Evolutionary conservation across 2,329 filamentous ascomycete species (phyloP).

Genomic region (Geosmithia flava): DNA sequence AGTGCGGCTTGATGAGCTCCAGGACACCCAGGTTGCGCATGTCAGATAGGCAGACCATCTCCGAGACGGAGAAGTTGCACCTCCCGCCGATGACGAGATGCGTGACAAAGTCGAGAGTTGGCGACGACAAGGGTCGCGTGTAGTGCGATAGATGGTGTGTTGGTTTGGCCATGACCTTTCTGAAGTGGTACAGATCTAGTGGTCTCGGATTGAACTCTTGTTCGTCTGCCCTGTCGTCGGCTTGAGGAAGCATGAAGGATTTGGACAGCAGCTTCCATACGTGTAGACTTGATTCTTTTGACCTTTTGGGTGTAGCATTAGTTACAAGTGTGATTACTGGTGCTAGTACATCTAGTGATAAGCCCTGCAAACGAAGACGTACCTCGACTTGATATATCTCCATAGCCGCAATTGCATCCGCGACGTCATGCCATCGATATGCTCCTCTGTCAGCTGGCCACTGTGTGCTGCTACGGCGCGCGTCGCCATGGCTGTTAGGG

Average conservation of each 20-base stretch:
- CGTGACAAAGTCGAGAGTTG: constrained; percentile 23
- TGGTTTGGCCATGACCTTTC: constrained; percentile 25
- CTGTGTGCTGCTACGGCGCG: constrained; percentile 23
- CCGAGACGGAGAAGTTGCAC: constrained; percentile 19
- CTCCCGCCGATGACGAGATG: constrained; percentile 25
- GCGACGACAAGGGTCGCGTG: constrained; percentile 21
- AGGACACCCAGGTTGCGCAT: constrained; percentile 34
- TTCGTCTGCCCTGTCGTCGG: constrained; percentile 5
- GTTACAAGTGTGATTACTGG: neutral
- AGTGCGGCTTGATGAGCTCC: constrained; percentile 32
- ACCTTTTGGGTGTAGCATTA: neutral
- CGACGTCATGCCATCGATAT: constrained; percentile 20
- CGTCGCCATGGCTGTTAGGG: constrained; percentile 25
- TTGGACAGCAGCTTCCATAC: constrained; percentile 27
- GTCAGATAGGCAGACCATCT: constrained; percentile 25
- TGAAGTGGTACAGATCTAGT: constrained; percentile 23
- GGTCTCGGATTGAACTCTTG: constrained; percentile 17
- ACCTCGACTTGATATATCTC: constrained; percentile 26
- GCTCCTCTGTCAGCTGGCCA: constrained; percentile 16
- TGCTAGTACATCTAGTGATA: too few species aligned
- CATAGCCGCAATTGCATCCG: constrained; percentile 23
- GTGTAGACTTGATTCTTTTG: constrained; percentile 22
- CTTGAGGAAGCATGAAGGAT: constrained; percentile 12
- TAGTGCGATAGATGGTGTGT: constrained; percentile 20
- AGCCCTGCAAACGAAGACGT: constrained; percentile 5